These are phyloP conservation scores for Colletotrichum navitas DNA, from an alignment of 2,329 filamentous ascomycete species.

Conservation along the genomic window DNA sequence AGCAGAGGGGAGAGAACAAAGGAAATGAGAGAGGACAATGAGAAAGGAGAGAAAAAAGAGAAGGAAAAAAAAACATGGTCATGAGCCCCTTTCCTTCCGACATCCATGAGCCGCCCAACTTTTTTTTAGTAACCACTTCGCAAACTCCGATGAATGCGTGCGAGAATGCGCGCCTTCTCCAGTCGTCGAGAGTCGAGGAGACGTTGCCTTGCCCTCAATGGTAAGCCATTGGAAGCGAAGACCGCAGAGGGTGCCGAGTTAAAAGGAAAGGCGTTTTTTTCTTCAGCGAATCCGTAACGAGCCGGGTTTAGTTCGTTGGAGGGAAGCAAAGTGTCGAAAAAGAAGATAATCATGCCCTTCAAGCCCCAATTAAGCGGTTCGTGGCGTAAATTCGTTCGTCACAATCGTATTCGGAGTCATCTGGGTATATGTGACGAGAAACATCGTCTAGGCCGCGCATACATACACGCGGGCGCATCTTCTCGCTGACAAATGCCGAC, in stretches of 20 bases:
- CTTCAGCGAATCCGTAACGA: slow-evolving; percentile 31
- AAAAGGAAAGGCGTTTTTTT: slow-evolving; percentile 26
- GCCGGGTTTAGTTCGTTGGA: slow-evolving; percentile 27
- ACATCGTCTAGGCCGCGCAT: slow-evolving; percentile 38
- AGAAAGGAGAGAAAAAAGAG: neutral
- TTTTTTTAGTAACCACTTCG: slow-evolving; percentile 42
- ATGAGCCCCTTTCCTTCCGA: slow-evolving; percentile 40
- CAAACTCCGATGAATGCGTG: slow-evolving; percentile 43
- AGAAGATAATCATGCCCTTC: slow-evolving; percentile 29
- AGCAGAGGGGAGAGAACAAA: slow-evolving; percentile 37
- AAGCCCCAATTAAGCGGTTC: slow-evolving; percentile 40
- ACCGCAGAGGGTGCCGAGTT: slow-evolving; percentile 37
- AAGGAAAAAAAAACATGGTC: slow-evolving; percentile 27
- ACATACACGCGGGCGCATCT: slow-evolving; percentile 35
- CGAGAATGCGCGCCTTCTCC: slow-evolving; percentile 41
- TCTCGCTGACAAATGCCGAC: slow-evolving; percentile 32
- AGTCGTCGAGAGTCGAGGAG: slow-evolving; percentile 39
- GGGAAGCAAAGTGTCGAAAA: slow-evolving; percentile 35
- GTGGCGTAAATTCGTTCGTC: slow-evolving; percentile 41
- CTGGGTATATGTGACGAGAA: slow-evolving; percentile 40
- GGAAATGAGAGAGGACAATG: slow-evolving; percentile 24
- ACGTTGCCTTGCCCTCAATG: slow-evolving; percentile 21
- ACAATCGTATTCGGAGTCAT: slow-evolving; percentile 42
- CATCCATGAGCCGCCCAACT: slow-evolving; percentile 38
- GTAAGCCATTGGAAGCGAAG: slow-evolving; percentile 20